These are phyloP conservation scores for Candida sakaeoensis DNA, from an alignment of 805 yeast species.

Conservation along the genomic window DNA sequence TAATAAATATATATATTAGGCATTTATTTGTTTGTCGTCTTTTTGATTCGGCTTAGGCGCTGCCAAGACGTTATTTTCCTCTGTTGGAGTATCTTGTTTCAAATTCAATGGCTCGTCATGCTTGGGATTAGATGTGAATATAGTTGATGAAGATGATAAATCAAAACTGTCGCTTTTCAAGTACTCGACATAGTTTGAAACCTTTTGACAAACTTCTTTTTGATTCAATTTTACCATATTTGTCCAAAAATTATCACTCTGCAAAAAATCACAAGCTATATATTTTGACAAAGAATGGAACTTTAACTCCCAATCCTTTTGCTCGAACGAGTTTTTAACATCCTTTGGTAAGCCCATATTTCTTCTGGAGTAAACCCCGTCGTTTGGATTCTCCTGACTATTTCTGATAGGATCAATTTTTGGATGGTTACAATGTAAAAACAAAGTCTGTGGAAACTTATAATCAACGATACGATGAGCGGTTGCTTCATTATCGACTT, in stretches of 20 bases:
- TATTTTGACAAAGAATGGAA: conserved; percentile 30
- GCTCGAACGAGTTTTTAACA: conserved; percentile 13
- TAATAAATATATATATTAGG: background rate
- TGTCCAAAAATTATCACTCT: conserved; percentile 21
- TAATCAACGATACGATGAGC: conserved; percentile 9
- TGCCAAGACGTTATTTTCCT: background rate
- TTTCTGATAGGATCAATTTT: conserved; percentile 28
- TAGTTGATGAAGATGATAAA: conserved; percentile 5
- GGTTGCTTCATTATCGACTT: conserved; percentile 8
- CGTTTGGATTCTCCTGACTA: conserved; percentile 4
- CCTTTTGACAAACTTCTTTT: conserved; percentile 18
- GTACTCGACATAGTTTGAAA: conserved; percentile 19
- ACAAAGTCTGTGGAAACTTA: conserved; percentile 22
- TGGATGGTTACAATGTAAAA: conserved; percentile 32
- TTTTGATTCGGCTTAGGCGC: too few relatives aligned
- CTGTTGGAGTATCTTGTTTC: background rate
- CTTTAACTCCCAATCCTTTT: conserved; percentile 32
- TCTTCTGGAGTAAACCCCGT: conserved; percentile 18
- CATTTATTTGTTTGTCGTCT: background rate
- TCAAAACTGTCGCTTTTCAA: conserved; percentile 19
- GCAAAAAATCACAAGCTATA: conserved; percentile 27
- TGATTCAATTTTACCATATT: conserved; percentile 14
- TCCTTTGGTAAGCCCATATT: conserved; percentile 21
- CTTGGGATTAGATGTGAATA: background rate
- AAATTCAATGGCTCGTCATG: background rate